Percentiles rank a stretch among this genome's conserved stretches.
Evolutionary conservation across 2,329 filamentous ascomycete genomes (phyloP).

Genomic region (Trichoderma asperellum): DNA sequence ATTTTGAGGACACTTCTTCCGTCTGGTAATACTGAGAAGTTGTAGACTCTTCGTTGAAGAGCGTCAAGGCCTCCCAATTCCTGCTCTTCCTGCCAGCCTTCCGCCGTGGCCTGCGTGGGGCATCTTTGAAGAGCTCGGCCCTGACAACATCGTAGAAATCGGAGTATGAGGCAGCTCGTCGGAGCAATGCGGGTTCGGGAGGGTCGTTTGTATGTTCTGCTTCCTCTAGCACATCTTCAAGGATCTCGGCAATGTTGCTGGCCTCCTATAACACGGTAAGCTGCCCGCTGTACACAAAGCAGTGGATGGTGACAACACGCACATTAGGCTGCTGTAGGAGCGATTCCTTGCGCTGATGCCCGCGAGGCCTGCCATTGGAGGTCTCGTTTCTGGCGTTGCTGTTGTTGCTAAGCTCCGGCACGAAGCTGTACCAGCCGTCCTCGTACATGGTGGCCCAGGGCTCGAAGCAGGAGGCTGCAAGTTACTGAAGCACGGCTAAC

Average conservation of each 20-base stretch:
- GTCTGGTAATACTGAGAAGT: conserved; percentile 36
- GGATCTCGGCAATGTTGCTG: conserved; percentile 56
- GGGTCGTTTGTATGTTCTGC: conserved; percentile 59
- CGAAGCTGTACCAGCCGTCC: conserved; percentile 82
- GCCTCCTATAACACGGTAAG: conserved; percentile 56
- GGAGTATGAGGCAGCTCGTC: conserved; percentile 74
- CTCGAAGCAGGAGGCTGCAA: conserved; percentile 8
- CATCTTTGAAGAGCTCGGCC: conserved; percentile 60
- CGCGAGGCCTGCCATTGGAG: conserved; percentile 49
- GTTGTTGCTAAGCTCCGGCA: conserved; percentile 63
- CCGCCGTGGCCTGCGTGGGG: conserved; percentile 45
- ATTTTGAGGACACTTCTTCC: conserved; percentile 33
- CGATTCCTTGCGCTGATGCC: conserved; percentile 69
- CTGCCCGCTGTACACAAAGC: conserved; percentile 24
- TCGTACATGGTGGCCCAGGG: conserved; percentile 66
- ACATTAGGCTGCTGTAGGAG: conserved; percentile 70
- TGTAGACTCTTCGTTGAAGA: conserved; percentile 35
- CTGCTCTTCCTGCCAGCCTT: conserved; percentile 45
- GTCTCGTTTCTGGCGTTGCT: conserved; percentile 55
- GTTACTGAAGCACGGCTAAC: conserved; percentile 26
- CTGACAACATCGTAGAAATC: conserved; percentile 71
- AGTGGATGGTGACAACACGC: conserved; percentile 37
- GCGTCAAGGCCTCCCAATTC: conserved; percentile 56
- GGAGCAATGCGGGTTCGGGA: conserved; percentile 65
- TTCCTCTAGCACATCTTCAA: conserved; percentile 64